These are phyloP conservation scores for Hypoxylon fuscum DNA, from an alignment of 495 filamentous ascomycete species.

Conservation along the genomic window DNA sequence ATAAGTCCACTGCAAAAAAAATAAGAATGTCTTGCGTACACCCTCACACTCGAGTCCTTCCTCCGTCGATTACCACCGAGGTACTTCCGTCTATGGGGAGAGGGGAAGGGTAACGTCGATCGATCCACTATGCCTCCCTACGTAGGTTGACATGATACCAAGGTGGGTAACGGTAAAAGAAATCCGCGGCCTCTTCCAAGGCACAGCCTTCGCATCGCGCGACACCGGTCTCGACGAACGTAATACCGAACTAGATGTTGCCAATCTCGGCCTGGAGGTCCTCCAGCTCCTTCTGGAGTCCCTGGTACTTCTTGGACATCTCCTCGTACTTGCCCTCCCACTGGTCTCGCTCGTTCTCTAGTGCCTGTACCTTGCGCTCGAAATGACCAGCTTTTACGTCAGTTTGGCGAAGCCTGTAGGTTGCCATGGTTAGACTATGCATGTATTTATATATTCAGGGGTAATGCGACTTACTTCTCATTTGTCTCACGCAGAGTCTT, in stretches of 20 bases:
- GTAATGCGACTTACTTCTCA: slow-evolving; percentile 80
- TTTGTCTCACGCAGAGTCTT: slow-evolving; percentile 94
- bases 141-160: slow-evolving; percentile 30
- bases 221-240: slow-evolving; percentile 31
- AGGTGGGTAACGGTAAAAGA: slow-evolving; percentile 20
- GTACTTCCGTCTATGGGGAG: slow-evolving; percentile 15
- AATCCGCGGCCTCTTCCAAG: slow-evolving; percentile 23
- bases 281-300: slow-evolving; percentile 89
- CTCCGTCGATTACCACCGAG: slow-evolving; percentile 21
- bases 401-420: slow-evolving; percentile 88
- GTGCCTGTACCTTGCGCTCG: slow-evolving; percentile 98
- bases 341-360: slow-evolving; percentile 85
- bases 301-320: slow-evolving; percentile 84
- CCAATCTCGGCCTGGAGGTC: slow-evolving; percentile 87
- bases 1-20: slow-evolving; percentile 30
- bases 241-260: slow-evolving; percentile 73
- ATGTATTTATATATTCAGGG: slow-evolving; percentile 6
- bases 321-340: slow-evolving; percentile 99
- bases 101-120: slow-evolving; percentile 13
- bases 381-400: slow-evolving; percentile 99
- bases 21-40: slow-evolving; percentile 33
- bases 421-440: slow-evolving; percentile 37
- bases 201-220: slow-evolving; percentile 28
- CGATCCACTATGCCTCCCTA: slow-evolving; percentile 23
- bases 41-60: slow-evolving; percentile 19